phyloP scores from a whole-genome alignment of 192 early-diverging fungal species.

The Rhizophagus sp. region DNA sequence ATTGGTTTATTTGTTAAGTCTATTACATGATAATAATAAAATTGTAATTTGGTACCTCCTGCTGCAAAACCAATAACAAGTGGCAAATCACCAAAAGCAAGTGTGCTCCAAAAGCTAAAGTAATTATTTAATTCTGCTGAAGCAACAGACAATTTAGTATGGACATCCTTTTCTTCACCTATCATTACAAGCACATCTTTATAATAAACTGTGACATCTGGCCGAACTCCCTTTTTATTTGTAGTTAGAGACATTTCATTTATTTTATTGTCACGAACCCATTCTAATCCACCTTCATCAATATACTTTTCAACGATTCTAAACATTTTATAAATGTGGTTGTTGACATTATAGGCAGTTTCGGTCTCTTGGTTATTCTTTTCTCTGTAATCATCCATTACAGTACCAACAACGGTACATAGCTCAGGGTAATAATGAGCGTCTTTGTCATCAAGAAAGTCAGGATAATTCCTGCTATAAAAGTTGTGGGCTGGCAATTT shows the following conservation, averaged over 20 bases:
- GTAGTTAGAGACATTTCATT: neutral
- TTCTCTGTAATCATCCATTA: too few species aligned
- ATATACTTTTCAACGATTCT: too few species aligned
- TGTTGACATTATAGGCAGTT: too few species aligned
- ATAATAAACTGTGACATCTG: constrained; percentile 5
- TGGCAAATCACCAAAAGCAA: neutral
- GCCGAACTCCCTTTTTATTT: neutral
- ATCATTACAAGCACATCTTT: constrained; percentile 5
- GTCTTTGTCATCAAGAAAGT: too few species aligned
- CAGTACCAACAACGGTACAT: too few species aligned
- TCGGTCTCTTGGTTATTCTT: too few species aligned
- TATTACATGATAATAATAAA: neutral
- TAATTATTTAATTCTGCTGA: neutral
- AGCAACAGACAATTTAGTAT: neutral
- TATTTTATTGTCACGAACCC: neutral
- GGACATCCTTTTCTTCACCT: neutral
- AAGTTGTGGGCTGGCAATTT: too few species aligned
- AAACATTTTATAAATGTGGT: too few species aligned
- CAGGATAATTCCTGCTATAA: too few species aligned
- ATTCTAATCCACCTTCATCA: neutral
- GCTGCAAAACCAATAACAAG: neutral
- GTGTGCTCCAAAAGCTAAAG: neutral
- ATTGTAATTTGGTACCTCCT: neutral
- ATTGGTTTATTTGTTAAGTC: neutral
- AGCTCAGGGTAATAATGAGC: too few species aligned